Conservation (phyloP, 139 green algal genomes). For the Chlorella sp. region DNA sequence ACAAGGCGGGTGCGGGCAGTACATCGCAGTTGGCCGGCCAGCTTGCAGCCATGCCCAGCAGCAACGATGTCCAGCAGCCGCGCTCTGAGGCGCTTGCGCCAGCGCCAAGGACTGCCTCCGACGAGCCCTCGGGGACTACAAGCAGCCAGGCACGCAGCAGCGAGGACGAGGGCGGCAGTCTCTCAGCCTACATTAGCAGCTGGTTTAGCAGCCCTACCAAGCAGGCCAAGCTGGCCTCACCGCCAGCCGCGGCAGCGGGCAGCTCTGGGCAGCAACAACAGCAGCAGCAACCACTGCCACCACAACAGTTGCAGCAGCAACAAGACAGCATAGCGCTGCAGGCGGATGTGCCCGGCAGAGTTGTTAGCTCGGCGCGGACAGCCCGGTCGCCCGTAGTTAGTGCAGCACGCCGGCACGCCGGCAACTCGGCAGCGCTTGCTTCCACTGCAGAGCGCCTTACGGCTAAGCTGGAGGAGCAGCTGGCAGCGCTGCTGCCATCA, state of each 20-base stretch:
- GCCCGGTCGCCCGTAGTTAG: not conserved
- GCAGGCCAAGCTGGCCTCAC: no score
- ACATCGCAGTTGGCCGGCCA: no score
- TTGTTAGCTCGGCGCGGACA: not conserved
- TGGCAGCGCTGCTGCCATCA: not conserved
- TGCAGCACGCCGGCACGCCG: no score
- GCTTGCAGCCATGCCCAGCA: not conserved
- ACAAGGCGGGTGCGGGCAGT: not conserved
- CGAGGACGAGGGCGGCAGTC: not conserved
- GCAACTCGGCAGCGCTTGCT: not conserved
- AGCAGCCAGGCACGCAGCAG: not conserved
- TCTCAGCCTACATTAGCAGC: slow-evolving; percentile 15
- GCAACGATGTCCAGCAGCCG: not conserved
- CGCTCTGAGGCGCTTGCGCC: not conserved
- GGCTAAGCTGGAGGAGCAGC: slow-evolving; percentile 23
- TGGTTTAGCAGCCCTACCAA: slow-evolving; percentile 28
- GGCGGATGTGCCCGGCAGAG: not conserved
- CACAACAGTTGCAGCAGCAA: no score
- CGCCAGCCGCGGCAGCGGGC: not conserved
- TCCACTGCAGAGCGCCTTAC: not conserved
- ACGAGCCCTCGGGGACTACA: not conserved
- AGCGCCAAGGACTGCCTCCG: not conserved
- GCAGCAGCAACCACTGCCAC: not conserved
- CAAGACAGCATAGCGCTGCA: no score
- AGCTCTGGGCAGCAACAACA: not conserved